These are phyloP conservation scores for Coemansia erecta DNA, from an alignment of 192 early-diverging fungal genomes.

Conservation along the genomic window DNA sequence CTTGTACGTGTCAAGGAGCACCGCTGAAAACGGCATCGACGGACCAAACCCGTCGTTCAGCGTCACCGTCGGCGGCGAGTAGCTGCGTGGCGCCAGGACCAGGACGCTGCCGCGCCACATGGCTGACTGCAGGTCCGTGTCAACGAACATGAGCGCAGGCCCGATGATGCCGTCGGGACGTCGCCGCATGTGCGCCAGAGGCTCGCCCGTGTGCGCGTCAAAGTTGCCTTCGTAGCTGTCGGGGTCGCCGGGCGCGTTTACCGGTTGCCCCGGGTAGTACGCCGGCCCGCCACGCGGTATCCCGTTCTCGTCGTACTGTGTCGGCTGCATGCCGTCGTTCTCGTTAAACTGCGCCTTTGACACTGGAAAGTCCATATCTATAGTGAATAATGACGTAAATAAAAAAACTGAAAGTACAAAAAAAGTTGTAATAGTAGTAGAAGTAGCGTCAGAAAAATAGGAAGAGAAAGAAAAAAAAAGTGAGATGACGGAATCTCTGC, in stretches of 20 bases:
- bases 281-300: conserved; percentile 46
- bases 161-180: conserved; percentile 53
- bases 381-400: conserved; percentile 2
- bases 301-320: conserved; percentile 39
- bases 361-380: conserved; percentile 43
- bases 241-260: conserved; percentile 12
- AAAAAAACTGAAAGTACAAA: not conserved
- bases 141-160: conserved; percentile 56
- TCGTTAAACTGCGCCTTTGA: conserved; percentile 35
- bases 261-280: conserved; percentile 25
- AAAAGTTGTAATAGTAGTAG: too few species aligned
- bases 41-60: conserved; percentile 37
- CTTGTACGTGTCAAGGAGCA: conserved; percentile 58
- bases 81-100: conserved; percentile 40
- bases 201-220: conserved; percentile 47
- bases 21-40: conserved; percentile 25
- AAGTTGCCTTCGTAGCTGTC: conserved; percentile 54
- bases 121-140: conserved; percentile 53
- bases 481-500: not conserved
- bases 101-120: conserved; percentile 60
- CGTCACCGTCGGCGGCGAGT: conserved; percentile 37
- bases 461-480: conserved; percentile 9
- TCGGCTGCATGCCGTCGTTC: conserved; percentile 15
- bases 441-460: not conserved
- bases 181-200: conserved; percentile 32